A percentile compares a stretch with the other conserved stretches of the same genome.
These are phyloP conservation scores for Entomortierella lignicola DNA, from an alignment of 192 early-diverging fungal species.

Conservation along the genomic window DNA sequence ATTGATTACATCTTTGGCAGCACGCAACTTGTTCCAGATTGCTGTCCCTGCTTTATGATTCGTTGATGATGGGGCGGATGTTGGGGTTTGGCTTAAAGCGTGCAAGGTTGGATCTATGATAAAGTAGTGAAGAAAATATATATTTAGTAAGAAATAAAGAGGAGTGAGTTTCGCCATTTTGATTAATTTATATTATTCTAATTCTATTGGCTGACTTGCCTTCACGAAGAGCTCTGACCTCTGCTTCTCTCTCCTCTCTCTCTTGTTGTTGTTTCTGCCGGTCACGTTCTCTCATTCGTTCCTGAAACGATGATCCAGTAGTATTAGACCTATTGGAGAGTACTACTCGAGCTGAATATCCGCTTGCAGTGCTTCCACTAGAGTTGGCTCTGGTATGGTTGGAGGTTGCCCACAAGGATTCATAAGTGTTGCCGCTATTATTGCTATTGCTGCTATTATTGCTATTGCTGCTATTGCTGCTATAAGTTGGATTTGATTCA, in stretches of 20 bases:
- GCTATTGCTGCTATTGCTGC: slow-evolving; percentile 4
- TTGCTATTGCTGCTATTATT: neutral
- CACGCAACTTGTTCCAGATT: slow-evolving; percentile 39
- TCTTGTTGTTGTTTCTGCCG: slow-evolving; percentile 35
- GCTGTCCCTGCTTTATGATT: slow-evolving; percentile 26
- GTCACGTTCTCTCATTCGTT: slow-evolving; percentile 44
- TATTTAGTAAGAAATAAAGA: neutral
- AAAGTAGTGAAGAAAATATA: too few relatives aligned
- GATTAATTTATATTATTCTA: neutral
- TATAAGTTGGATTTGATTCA: slow-evolving; percentile 25
- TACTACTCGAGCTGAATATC: neutral
- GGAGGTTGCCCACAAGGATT: neutral
- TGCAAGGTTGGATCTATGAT: slow-evolving; percentile 15
- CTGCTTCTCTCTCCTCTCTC: slow-evolving; percentile 38
- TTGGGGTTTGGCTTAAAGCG: neutral
- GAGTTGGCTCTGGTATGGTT: slow-evolving; percentile 22
- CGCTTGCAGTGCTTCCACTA: slow-evolving; percentile 7
- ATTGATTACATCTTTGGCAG: slow-evolving; percentile 49
- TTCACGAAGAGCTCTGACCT: slow-evolving; percentile 22
- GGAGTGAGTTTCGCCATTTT: neutral
- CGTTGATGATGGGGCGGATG: slow-evolving; percentile 5
- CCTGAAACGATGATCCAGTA: slow-evolving; percentile 40
- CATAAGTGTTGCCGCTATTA: neutral
- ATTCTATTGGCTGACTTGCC: slow-evolving; percentile 1
- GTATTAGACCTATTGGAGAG: slow-evolving; percentile 7